Evolutionary conservation across 441 rosid genomes (phyloP), one percentile per base, ranked within the genome.

Genomic region (Populus trichocarpa): DNA sequence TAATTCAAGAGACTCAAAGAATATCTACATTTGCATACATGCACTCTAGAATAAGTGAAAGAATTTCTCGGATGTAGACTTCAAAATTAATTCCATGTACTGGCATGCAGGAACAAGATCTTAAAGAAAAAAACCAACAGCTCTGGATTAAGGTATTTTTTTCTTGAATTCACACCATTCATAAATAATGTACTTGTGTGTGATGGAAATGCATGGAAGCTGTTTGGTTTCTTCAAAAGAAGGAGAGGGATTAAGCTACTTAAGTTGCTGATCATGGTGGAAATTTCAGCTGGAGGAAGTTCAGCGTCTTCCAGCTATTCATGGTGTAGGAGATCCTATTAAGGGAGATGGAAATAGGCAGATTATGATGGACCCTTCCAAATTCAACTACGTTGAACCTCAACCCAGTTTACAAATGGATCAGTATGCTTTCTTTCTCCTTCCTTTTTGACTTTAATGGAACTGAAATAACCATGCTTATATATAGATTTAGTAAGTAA

Each of bases 91-190:
- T 33, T 33, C 36, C 36, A 33, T 38, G 42, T 38, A 38, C 42
- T 38, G 42, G 33, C 30, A 66, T 64, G 53, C 77, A 84, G 89
- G 85, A 77, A 69, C 75, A 40, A 9, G 82, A 77, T 9, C 84
- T 82, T 61, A 73, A 22, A 20, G 86, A 79, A 23, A 82, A 84
- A 81, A 86, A 84, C 53, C 64, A 70, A 66, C 75, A 61, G 65
- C 86, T 86, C n/a, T 79, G 69, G 77, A 59, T 69, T 70, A 76
- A 82, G 89, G 87, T 86, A 36, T 70, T 33, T 1, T 35, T 1
- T 74, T 69, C 20, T 35, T 11, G 6, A 63, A 63, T 38, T 38
- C 42, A 38, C 11, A 9, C 42, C 11, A 8, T 38, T 9, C 42
- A 38, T 38, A 38, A 38, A 38, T 38, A 38, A 38, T 38, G 42